Conservation (phyloP, 805 yeast genomes). For the Sugiyamaella chiloensis region DNA sequence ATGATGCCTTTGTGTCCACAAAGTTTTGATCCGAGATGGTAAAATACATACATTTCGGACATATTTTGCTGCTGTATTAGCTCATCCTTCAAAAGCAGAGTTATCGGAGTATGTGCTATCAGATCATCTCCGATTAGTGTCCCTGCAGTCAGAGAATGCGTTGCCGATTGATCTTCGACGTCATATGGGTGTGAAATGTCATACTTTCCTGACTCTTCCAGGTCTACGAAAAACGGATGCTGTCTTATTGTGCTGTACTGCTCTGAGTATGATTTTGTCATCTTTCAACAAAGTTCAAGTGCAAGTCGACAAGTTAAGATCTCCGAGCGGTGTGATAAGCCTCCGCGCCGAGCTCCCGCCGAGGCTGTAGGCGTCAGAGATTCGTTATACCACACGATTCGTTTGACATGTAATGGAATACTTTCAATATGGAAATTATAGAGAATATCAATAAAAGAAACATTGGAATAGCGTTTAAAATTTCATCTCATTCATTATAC, state of each 20-base stretch:
- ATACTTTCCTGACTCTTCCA: conserved; percentile 21
- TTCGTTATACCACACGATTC: too few species aligned
- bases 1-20: conserved; percentile 69
- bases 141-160: conserved; percentile 26
- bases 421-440: too few species aligned
- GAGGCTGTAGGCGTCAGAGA: too few species aligned
- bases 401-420: too few species aligned
- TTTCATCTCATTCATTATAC: too few species aligned
- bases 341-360: too few species aligned
- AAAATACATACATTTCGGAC: conserved; percentile 55
- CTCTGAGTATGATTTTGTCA: conserved; percentile 16
- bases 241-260: conserved; percentile 13
- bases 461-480: too few species aligned
- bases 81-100: conserved; percentile 20
- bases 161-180: conserved; percentile 13
- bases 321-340: too few species aligned
- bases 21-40: conserved; percentile 65
- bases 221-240: conserved; percentile 25
- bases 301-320: neutral
- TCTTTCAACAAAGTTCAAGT: neutral
- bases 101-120: conserved; percentile 24
- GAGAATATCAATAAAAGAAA: too few species aligned
- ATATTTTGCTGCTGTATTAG: conserved; percentile 17
- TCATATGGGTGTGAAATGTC: conserved; percentile 20
- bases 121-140: conserved; percentile 22